These are phyloP conservation scores for Ophiostoma populinum DNA, from an alignment of 2,329 filamentous ascomycete genomes.

Conservation along the genomic window DNA sequence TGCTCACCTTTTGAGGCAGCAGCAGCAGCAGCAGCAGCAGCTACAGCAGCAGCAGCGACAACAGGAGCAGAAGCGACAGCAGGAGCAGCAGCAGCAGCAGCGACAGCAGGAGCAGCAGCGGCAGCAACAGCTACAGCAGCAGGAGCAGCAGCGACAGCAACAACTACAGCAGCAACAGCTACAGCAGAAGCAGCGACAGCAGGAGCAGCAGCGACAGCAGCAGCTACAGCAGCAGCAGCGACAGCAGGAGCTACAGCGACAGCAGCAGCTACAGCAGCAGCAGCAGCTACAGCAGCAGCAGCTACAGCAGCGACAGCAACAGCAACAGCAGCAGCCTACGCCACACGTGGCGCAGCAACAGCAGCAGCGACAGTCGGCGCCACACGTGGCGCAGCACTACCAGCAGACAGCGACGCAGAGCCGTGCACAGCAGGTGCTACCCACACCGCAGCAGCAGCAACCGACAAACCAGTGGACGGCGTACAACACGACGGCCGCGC, in stretches of 20 bases:
- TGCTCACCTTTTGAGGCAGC: no score
- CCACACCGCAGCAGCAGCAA: neutral
- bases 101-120: neutral
- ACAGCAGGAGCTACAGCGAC: conserved; percentile 9
- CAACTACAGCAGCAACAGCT: conserved; percentile 3
- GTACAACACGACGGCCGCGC: neutral
- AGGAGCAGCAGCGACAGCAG: conserved; percentile 13
- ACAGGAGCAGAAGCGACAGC: neutral
- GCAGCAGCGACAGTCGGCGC: neutral
- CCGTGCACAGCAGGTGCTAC: no score
- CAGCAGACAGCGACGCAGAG: no score
- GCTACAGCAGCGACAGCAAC: neutral
- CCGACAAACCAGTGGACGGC: neutral
- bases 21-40: neutral
- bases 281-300: conserved; percentile 21
- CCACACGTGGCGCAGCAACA: neutral
- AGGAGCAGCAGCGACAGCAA: neutral
- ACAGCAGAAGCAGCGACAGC: conserved; percentile 6
- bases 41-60: neutral
- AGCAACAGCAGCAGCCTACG: neutral
- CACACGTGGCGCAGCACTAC: neutral
- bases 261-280: conserved; percentile 13
- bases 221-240: conserved; percentile 14
- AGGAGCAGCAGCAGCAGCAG: neutral
- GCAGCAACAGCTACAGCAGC: conserved; percentile 4